Evolutionary conservation across 371 early-diverging fungal genomes (phyloP).

Genomic region (Conidiobolus incongruus): DNA sequence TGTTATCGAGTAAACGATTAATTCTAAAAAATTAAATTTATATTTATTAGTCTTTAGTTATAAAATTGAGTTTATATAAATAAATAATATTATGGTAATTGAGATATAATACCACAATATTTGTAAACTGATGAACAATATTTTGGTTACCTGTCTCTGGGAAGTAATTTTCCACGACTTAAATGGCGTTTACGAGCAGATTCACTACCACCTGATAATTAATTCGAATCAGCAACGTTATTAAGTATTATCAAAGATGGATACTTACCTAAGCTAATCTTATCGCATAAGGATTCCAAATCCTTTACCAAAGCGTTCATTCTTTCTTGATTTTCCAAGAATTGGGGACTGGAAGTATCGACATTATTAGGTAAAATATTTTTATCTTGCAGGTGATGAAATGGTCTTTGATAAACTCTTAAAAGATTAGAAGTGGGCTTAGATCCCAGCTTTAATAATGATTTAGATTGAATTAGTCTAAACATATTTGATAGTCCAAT

Average conservation of each 20-base stretch:
- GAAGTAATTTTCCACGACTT: constrained; percentile 71
- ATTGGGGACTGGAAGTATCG: constrained; percentile 54
- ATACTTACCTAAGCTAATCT: constrained; percentile 46
- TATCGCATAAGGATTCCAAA: constrained; percentile 38
- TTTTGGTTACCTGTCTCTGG: constrained; percentile 57
- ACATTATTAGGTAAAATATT: constrained; percentile 18
- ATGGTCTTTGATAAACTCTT: too few relatives aligned
- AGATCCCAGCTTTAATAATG: too few relatives aligned
- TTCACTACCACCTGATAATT: constrained; percentile 88
- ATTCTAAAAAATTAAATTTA: constrained; percentile 23
- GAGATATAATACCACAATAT: too few relatives aligned
- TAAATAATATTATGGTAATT: too few relatives aligned
- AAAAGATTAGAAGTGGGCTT: too few relatives aligned
- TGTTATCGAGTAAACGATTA: constrained; percentile 63
- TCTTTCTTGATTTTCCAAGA: constrained; percentile 68
- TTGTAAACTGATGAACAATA: too few relatives aligned
- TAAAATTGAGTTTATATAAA: too few relatives aligned
- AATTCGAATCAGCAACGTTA: background rate
- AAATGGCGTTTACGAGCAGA: constrained; percentile 73
- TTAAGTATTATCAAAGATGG: background rate
- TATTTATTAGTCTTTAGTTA: too few relatives aligned
- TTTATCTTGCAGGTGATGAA: constrained; percentile 4
- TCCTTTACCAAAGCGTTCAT: constrained; percentile 58
- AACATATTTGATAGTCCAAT: too few relatives aligned
- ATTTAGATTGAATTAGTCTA: too few relatives aligned